phyloP scores from a whole-genome alignment of 371 early-diverging fungal genomes.

The Mucor mucedo region DNA sequence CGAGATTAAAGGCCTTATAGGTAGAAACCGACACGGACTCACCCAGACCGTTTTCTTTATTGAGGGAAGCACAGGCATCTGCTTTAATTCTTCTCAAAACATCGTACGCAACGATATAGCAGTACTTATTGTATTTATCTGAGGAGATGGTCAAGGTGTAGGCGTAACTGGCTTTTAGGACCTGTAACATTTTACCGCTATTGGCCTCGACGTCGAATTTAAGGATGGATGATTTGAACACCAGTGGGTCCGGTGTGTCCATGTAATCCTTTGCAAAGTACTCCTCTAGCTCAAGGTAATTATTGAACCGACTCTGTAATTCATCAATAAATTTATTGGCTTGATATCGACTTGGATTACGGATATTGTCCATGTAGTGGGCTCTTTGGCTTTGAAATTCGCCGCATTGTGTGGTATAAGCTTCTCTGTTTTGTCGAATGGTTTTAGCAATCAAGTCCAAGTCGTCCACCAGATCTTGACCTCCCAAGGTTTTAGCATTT shows the following conservation, averaged over 20 bases:
- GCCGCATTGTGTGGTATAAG: conserved; percentile 17
- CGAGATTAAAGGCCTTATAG: conserved; percentile 23
- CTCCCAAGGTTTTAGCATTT: conserved; percentile 23
- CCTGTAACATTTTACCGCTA: conserved; percentile 18
- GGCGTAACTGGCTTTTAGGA: conserved; percentile 33
- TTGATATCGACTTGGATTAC: conserved; percentile 26
- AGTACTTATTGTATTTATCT: conserved; percentile 31
- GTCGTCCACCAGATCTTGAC: conserved; percentile 24
- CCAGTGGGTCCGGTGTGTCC: conserved; percentile 4
- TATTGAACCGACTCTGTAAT: conserved; percentile 25
- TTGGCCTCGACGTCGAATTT: conserved; percentile 23
- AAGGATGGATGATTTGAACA: conserved; percentile 21
- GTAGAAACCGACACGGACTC: conserved; percentile 15
- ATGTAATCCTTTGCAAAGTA: conserved; percentile 32
- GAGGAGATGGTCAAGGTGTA: conserved; percentile 12
- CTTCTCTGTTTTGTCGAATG: conserved; percentile 13
- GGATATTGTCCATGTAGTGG: conserved; percentile 21
- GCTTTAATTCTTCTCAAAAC: conserved; percentile 35
- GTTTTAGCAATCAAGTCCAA: conserved; percentile 21
- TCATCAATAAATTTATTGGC: conserved; percentile 8
- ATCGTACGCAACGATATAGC: conserved; percentile 39
- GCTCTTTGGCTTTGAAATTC: conserved; percentile 20
- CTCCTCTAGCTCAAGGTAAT: conserved; percentile 43
- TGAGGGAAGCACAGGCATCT: conserved; percentile 18
- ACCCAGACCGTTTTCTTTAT: conserved; percentile 14